phyloP scores from a whole-genome alignment of 179 eudicot species.

The Amaranthus tricolor region DNA sequence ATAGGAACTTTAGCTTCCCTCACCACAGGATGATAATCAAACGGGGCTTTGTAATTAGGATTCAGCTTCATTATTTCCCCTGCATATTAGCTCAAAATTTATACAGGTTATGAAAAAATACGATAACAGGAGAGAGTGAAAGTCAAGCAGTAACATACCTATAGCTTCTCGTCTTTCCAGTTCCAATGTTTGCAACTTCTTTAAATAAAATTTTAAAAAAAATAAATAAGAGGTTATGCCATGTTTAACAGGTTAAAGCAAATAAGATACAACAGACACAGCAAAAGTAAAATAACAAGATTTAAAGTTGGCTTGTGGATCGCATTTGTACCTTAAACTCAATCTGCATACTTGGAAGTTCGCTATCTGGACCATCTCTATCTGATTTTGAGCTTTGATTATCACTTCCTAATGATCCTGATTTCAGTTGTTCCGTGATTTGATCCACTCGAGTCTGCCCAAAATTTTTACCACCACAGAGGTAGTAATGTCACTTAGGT shows the following conservation, averaged over 20 bases:
- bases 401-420: constrained; percentile 41
- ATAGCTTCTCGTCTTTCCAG: constrained; percentile 86
- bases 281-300: background rate
- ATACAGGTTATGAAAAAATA: background rate
- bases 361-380: constrained; percentile 26
- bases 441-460: constrained; percentile 94
- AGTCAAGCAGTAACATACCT: constrained; percentile 42
- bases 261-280: background rate
- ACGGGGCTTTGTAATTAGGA: constrained; percentile 74
- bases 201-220: background rate
- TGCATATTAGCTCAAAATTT: constrained; percentile 32
- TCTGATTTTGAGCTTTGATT: constrained; percentile 31
- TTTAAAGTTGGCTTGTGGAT: background rate
- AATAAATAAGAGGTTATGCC: background rate
- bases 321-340: constrained; percentile 29
- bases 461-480: constrained; percentile 69
- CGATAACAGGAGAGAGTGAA: background rate
- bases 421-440: constrained; percentile 63
- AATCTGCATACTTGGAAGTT: constrained; percentile 37
- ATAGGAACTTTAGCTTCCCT: constrained; percentile 81
- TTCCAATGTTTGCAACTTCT: constrained; percentile 64
- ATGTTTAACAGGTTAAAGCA: background rate
- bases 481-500: constrained; percentile 50
- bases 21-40: constrained; percentile 72
- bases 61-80: constrained; percentile 89